Conservation (phyloP, 2,329 filamentous ascomycete species). For the Cladosporium oxysporum region DNA sequence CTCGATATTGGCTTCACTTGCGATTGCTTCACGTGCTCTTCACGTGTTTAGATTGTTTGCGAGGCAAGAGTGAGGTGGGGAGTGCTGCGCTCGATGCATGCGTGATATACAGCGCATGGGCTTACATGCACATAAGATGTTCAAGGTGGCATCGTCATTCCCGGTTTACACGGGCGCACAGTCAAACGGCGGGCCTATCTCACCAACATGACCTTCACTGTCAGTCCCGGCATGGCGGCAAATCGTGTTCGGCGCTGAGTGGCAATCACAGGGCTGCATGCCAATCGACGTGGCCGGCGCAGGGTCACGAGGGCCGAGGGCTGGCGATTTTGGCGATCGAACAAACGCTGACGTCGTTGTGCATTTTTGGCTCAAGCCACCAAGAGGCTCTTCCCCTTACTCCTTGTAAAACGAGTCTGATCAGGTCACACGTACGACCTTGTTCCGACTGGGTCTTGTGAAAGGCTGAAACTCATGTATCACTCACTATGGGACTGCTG, state of each 20-base stretch:
- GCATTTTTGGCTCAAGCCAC: constrained; percentile 5
- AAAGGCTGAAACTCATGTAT: background rate
- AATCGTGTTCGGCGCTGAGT: constrained; percentile 12
- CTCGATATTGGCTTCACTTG: background rate
- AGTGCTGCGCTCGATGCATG: background rate
- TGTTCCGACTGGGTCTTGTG: background rate
- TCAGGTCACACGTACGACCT: background rate
- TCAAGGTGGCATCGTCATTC: background rate
- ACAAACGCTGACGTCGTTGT: constrained; percentile 11
- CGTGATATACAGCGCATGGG: background rate
- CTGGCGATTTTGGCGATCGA: background rate
- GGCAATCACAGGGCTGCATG: constrained; percentile 3
- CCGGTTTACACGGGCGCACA: constrained; percentile 1
- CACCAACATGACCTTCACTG: background rate
- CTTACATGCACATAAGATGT: background rate
- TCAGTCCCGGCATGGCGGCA: background rate
- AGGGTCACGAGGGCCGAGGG: constrained; percentile 11
- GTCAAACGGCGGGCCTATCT: background rate
- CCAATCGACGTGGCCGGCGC: background rate
- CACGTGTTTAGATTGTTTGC: background rate
- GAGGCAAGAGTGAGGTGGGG: background rate
- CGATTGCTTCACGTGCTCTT: background rate
- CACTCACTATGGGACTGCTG: background rate
- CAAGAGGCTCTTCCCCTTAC: background rate
- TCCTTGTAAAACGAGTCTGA: background rate